Base-by-base conservation (phyloP, 768 basidiomycete species). In the Agrocybe pediades region DNA sequence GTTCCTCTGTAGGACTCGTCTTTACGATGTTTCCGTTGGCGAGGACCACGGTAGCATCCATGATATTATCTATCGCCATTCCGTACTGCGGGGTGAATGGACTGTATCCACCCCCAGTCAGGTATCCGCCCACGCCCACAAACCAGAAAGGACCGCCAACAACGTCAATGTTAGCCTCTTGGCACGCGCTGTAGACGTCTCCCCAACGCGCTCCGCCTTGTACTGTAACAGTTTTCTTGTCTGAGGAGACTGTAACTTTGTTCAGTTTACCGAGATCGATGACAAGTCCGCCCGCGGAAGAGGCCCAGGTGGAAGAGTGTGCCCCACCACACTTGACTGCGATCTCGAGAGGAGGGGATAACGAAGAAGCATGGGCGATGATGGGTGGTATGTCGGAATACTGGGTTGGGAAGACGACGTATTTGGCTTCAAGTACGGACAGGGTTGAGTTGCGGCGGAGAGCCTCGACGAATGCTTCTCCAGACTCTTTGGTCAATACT, bases 51-150 rank as follows among this genome's bases (percentile, higher is more conserved):
- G 59, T 58, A 11, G 57, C 63, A 8, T 53, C 29, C 9, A 67
- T 15, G 15, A 65, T 33, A 54, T 68, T 56, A 57, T 65, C 57
- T 27, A 55, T 46, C 2, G 49, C 54, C 49, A 55, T 1, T 9
- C 54, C 54, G 24, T 44, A 49, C 36, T 50, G 40, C n/a, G 54
- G 54, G 48, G 51, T 60, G 56, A 26, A 69, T 66, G 11, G 71
- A 23, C 54, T 50, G 24, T 55, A 55, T 19, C 54, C 54, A 11
- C 54, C 54, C 7, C 54, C 55, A 27, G 50, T 57, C 24, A 57
- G 50, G 27, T 57, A 57, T 6, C 55, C 55, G 15, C 55, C 55
- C 19, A 57, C 50, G 19, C 55, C 55, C 23, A 57, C 55, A 26
- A 57, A 57, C 55, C 55, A 57, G 21, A 57, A 57, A n/a, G 50